Evolutionary conservation across 768 basidiomycete genomes (phyloP).

Genomic region (Dioszegia hungarica): DNA sequence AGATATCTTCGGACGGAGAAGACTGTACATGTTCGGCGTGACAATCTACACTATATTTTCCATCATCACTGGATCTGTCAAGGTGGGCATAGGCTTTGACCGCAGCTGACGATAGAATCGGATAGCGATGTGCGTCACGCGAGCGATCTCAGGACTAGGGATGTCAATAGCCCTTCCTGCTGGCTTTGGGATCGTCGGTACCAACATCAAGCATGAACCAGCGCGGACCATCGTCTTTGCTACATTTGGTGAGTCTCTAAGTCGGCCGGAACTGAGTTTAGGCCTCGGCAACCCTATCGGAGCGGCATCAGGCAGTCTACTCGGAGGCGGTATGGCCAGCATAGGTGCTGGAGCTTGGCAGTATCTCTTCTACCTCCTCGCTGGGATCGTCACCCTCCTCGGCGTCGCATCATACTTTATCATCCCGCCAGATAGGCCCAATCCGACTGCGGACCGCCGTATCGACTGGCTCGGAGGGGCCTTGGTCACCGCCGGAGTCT

Average conservation of each 20-base stretch:
- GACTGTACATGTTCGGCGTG: conserved; percentile 61
- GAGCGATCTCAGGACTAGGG: conserved; percentile 24
- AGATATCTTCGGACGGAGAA: conserved; percentile 61
- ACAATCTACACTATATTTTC: conserved; percentile 57
- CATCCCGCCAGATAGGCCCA: conserved; percentile 21
- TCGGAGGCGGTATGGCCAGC: conserved; percentile 67
- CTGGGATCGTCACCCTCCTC: conserved; percentile 58
- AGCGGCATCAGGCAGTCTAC: conserved; percentile 60
- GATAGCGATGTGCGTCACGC: conserved; percentile 20
- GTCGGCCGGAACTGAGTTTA: conserved; percentile 58
- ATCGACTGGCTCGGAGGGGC: conserved; percentile 72
- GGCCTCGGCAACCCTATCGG: conserved; percentile 77
- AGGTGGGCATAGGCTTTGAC: conserved; percentile 53
- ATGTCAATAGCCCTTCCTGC: conserved; percentile 19
- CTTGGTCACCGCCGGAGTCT: conserved; percentile 61
- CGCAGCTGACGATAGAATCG: conserved; percentile 12
- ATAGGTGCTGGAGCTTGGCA: conserved; percentile 57
- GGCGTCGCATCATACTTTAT: conserved; percentile 46
- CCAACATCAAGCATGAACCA: conserved; percentile 16
- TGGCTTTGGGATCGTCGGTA: conserved; percentile 25
- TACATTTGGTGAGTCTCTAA: conserved; percentile 70
- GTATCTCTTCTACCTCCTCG: conserved; percentile 59
- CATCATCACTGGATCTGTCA: conserved; percentile 46
- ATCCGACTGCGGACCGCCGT: conserved; percentile 17
- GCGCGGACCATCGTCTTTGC: conserved; percentile 71